Evolutionary conservation across 139 green algal species (phyloP).

Genomic region (Chlorella sorokiniana): DNA sequence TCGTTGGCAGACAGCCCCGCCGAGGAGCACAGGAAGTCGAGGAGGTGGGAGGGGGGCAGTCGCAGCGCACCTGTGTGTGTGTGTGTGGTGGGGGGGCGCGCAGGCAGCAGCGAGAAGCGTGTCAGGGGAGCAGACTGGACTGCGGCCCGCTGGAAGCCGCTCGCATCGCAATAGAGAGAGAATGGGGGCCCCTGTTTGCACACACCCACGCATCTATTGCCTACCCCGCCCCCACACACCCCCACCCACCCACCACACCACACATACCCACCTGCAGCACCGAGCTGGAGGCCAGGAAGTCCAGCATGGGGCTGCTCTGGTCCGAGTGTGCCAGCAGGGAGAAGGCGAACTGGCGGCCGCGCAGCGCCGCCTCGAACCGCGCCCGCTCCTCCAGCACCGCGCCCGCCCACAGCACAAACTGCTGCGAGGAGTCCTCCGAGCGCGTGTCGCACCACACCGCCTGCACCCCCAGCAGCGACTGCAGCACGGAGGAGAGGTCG

Average conservation of each 20-base stretch:
- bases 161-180: too few species aligned
- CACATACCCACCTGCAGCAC: conserved; percentile 69
- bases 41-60: conserved; percentile 78
- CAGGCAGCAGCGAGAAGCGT: neutral
- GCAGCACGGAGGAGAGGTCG: conserved; percentile 66
- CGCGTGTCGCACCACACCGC: conserved; percentile 83
- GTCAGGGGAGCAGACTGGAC: too few species aligned
- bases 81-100: neutral
- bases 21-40: conserved; percentile 77
- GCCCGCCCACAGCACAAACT: conserved; percentile 90
- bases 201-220: too few species aligned
- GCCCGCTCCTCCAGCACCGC: conserved; percentile 72
- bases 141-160: too few species aligned
- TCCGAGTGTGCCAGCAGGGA: conserved; percentile 84
- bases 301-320: conserved; percentile 67
- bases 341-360: conserved; percentile 68
- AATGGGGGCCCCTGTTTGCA: too few species aligned
- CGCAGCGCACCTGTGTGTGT: conserved; percentile 77
- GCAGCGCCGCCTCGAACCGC: conserved; percentile 36
- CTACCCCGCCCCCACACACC: neutral
- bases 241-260: neutral
- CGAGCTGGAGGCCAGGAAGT: conserved; percentile 71
- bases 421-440: conserved; percentile 71
- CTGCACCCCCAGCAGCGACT: conserved; percentile 73
- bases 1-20: conserved; percentile 54